Evolutionary conservation across 495 filamentous ascomycete genomes (phyloP), one percentile per base, ranked within the genome.

Genomic region (Talaromyces proteolyticus): DNA sequence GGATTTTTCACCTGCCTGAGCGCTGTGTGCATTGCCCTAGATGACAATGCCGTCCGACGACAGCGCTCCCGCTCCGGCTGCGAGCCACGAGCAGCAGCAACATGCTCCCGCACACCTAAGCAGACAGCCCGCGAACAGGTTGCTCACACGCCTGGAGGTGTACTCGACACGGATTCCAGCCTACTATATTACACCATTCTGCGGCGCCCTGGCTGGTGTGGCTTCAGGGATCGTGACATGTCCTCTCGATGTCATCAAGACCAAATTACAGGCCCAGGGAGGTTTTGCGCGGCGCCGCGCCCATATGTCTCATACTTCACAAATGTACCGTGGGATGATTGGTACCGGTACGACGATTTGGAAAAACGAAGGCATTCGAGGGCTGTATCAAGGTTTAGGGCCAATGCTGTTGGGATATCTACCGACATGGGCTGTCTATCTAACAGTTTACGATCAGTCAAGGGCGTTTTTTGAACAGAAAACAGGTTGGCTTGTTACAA

Each of bases 221-320:
- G 87, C 87, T 4, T 95, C 91, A 4, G 93, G 93, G 6, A 80
- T 97, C 37, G 89, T 96, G 54, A 97, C 93, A 39, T 99, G 93
- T 62, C 93, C 93, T 17, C 80, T 99, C 47, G 93, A 99, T 75
- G 93, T 99, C 45, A 97, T 99, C 61, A 99, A 99, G 72, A 99
- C 93, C 41, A 96, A 96, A 64, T 68, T 99, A 45, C 93, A 99
- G 65, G 94, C 92, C 25, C 94, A 97, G 63, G 91, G 91, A 50
- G 88, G 87, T 4, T 85, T 91, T 77, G 66, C 66, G 26, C 60
- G 68, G 29, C 67, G 72, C 63, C 68, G 56, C 50, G 67, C 59
- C 57, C 64, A 59, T 57, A 68, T n/a, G n/a, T n/a, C 63, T 53
- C 73, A 58, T 42, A 68, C 74, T 53, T 75, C 71, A 7, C 57